Percentiles rank a stretch among this genome's conserved stretches.
These are phyloP conservation scores for Eucalyptus sp. DNA, from an alignment of 345 rosid genomes.

Conservation along the genomic window DNA sequence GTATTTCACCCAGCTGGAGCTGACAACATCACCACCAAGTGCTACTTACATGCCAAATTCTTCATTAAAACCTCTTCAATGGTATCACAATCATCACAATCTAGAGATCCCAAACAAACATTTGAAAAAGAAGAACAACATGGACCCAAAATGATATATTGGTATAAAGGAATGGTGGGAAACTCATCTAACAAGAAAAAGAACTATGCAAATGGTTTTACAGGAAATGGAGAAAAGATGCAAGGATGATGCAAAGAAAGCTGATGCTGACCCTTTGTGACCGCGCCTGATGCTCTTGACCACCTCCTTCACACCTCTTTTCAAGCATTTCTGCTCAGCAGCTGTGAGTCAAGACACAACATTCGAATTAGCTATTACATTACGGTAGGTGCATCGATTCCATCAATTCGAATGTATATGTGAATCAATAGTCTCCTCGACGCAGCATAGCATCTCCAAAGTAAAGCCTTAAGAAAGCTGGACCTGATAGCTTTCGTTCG, in stretches of 20 bases:
- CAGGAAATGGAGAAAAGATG: neutral
- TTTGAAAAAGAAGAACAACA: neutral
- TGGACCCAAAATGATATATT: neutral
- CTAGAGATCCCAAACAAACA: neutral
- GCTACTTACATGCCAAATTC: neutral
- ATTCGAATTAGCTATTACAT: neutral
- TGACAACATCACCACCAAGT: neutral
- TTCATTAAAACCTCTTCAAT: neutral
- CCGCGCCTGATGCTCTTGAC: conserved; percentile 88
- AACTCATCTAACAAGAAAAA: neutral
- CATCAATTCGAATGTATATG: neutral
- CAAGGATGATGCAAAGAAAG: neutral
- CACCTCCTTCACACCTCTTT: conserved; percentile 98
- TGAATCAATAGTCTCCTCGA: neutral
- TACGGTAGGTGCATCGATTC: fast-evolving
- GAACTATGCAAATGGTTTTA: neutral
- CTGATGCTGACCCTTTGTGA: conserved; percentile 57
- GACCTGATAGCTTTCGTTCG: neutral
- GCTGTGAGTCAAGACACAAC: conserved; percentile 16
- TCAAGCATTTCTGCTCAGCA: conserved; percentile 84
- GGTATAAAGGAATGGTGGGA: neutral
- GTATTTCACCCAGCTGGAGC: neutral
- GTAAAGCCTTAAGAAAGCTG: neutral
- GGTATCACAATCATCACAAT: neutral
- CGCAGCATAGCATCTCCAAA: neutral